A percentile compares a stretch with the other conserved stretches of the same genome.
Conservation (phyloP, 768 basidiomycete genomes). For the Pleurotus djamor region DNA sequence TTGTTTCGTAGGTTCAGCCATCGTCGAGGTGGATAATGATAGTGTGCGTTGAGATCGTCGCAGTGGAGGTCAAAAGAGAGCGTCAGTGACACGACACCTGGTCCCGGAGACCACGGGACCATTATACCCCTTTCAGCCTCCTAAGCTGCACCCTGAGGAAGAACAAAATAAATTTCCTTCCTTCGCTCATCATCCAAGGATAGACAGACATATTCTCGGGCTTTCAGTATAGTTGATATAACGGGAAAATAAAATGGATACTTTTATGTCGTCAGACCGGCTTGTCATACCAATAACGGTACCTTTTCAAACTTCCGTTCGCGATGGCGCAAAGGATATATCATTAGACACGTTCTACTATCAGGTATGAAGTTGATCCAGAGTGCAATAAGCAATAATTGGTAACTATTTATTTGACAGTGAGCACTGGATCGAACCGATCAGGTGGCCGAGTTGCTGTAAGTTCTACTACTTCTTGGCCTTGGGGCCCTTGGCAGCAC, state of each 20-base stretch:
- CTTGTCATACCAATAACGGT: no score
- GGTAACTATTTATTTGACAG: no score
- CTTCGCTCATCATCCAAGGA: no score
- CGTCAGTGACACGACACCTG: neutral
- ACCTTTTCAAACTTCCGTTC: neutral
- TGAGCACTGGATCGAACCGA: neutral
- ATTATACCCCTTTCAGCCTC: no score
- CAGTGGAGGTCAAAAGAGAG: slow-evolving; percentile 1
- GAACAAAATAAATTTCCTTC: no score
- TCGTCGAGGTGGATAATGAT: slow-evolving; percentile 19
- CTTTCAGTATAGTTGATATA: no score
- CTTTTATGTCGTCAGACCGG: no score
- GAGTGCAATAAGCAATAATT: no score
- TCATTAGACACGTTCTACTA: neutral
- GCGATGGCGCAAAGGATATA: neutral
- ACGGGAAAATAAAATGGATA: no score
- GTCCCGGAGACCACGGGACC: no score
- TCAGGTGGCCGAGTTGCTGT: neutral
- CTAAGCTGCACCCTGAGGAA: no score
- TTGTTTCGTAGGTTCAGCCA: slow-evolving; percentile 79
- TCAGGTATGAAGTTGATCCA: neutral
- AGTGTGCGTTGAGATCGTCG: slow-evolving; percentile 9
- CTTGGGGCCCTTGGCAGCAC: neutral
- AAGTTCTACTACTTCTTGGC: neutral
- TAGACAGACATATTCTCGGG: no score